phyloP scores from a whole-genome alignment of 2,329 filamentous ascomycete genomes.

The Penicillium sp. region DNA sequence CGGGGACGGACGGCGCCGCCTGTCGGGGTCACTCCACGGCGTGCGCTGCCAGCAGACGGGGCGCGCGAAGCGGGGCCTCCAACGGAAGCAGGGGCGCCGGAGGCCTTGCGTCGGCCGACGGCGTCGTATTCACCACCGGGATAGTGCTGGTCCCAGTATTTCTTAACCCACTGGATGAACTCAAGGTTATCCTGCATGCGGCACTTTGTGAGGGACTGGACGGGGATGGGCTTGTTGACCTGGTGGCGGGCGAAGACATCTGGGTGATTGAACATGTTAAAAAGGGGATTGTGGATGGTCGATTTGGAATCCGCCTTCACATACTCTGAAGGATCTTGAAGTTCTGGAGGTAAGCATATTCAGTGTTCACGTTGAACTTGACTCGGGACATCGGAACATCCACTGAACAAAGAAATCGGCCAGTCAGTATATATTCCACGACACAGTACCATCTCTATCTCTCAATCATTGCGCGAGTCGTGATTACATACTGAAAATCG shows the following conservation, averaged over 20 bases:
- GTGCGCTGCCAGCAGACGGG: conserved; percentile 47
- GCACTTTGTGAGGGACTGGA: conserved; percentile 88
- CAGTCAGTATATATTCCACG: conserved; percentile 11
- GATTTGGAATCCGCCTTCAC: conserved; percentile 29
- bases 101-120: conserved; percentile 76
- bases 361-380: conserved; percentile 96
- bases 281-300: neutral
- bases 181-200: conserved; percentile 99
- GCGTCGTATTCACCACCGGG: conserved; percentile 97
- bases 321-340: conserved; percentile 96
- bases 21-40: conserved; percentile 62
- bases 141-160: conserved; percentile 97
- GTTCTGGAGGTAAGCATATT: conserved; percentile 97
- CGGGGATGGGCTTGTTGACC: conserved; percentile 85
- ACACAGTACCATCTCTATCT: neutral
- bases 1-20: conserved; percentile 49
- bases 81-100: conserved; percentile 58
- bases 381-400: conserved; percentile 94
- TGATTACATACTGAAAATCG: conserved; percentile 71
- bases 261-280: conserved; percentile 17
- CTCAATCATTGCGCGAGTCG: neutral
- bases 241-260: conserved; percentile 81
- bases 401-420: conserved; percentile 43
- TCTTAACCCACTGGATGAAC: conserved; percentile 95
- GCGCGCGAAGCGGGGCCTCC: conserved; percentile 39